These are phyloP conservation scores for Ustilago trichophora DNA, from an alignment of 1,284 basidiomycete genomes.

Conservation along the genomic window DNA sequence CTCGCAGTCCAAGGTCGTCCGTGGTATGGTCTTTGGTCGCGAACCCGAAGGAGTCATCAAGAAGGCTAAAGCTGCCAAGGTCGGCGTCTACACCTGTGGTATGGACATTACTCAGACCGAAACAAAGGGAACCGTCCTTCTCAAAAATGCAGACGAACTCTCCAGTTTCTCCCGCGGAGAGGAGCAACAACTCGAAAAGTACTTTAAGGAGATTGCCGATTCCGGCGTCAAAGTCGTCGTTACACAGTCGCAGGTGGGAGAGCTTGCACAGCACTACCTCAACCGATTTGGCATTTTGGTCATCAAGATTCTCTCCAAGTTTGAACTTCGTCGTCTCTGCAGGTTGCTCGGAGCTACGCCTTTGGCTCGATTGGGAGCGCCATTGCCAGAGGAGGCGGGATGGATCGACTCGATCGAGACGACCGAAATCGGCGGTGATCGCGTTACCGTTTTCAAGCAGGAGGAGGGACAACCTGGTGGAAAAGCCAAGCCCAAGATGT, in stretches of 20 bases:
- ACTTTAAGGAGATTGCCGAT: constrained; percentile 91
- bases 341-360: constrained; percentile 96
- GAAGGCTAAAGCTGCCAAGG: constrained; percentile 71
- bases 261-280: constrained; percentile 96
- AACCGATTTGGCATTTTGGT: constrained; percentile 93
- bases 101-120: constrained; percentile 96
- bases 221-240: constrained; percentile 93
- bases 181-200: constrained; percentile 72
- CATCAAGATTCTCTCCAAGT: constrained; percentile 97
- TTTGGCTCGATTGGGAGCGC: constrained; percentile 91
- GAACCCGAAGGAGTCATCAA: constrained; percentile 88
- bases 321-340: constrained; percentile 91
- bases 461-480: constrained; percentile 65
- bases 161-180: constrained; percentile 89
- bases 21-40: constrained; percentile 97
- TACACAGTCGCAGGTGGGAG: constrained; percentile 89
- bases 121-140: constrained; percentile 96
- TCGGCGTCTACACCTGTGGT: constrained; percentile 88
- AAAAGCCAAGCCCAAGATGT: constrained; percentile 63
- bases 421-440: constrained; percentile 95
- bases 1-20: constrained; percentile 84
- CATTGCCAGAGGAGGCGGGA: constrained; percentile 95
- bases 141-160: constrained; percentile 96
- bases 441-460: constrained; percentile 95
- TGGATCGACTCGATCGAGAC: constrained; percentile 93